Evolutionary conservation across 139 green algal genomes (phyloP).

Genomic region (Closterium sp.): DNA sequence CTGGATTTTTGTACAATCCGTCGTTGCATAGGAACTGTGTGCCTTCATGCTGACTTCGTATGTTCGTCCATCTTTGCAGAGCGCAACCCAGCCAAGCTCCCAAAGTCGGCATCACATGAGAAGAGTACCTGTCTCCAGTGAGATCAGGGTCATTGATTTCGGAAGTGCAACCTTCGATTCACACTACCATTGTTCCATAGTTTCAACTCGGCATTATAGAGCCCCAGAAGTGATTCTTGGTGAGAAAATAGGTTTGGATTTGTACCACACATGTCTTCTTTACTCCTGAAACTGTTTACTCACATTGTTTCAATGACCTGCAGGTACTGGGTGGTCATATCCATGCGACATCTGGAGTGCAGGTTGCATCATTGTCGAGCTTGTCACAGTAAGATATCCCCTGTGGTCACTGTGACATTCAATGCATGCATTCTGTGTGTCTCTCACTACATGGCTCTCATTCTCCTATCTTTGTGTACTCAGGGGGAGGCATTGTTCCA

Average conservation of each 20-base stretch:
- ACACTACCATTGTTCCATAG: constrained; percentile 81
- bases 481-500: constrained; percentile 84
- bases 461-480: background rate
- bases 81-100: background rate
- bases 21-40: too few species aligned
- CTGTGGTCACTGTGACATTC: background rate
- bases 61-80: background rate
- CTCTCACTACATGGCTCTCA: background rate
- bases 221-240: constrained; percentile 94
- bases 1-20: background rate
- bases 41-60: background rate
- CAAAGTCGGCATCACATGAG: constrained; percentile 6
- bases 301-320: background rate
- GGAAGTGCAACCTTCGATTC: constrained; percentile 92
- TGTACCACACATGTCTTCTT: background rate
- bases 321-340: constrained; percentile 84
- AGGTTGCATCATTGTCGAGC: constrained; percentile 96
- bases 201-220: constrained; percentile 93
- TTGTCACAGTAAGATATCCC: constrained; percentile 65
- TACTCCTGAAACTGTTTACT: background rate
- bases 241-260: background rate
- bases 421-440: background rate
- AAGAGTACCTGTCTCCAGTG: constrained; percentile 65
- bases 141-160: constrained; percentile 95
- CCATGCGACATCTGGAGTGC: constrained; percentile 92